Conservation (phyloP, 2,329 filamentous ascomycete genomes). For the Colletotrichum spinosum region DNA sequence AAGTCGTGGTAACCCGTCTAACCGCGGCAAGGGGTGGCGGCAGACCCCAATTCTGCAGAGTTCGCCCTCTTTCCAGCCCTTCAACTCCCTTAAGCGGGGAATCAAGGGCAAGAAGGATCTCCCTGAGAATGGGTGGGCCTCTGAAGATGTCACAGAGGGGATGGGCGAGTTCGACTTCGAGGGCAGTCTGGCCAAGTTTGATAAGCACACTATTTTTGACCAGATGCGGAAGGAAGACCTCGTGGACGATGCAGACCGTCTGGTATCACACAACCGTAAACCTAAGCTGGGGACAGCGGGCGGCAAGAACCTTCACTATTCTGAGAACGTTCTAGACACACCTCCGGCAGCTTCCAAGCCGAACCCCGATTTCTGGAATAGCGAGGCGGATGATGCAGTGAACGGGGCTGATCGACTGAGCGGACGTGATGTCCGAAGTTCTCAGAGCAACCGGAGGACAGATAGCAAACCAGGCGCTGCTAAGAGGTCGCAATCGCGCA, state of each 20-base stretch:
- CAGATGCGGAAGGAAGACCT: slow-evolving; percentile 91
- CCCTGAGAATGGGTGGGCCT: slow-evolving; percentile 87
- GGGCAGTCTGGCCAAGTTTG: slow-evolving; percentile 90
- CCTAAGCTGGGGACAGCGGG: slow-evolving; percentile 77
- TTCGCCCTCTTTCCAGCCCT: slow-evolving; percentile 72
- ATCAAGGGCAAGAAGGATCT: slow-evolving; percentile 55
- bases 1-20: slow-evolving; percentile 24
- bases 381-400: slow-evolving; percentile 74
- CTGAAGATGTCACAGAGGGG: slow-evolving; percentile 95
- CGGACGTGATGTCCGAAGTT: slow-evolving; percentile 63
- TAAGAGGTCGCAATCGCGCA: slow-evolving; percentile 67
- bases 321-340: slow-evolving; percentile 88
- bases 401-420: slow-evolving; percentile 60
- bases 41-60: slow-evolving; percentile 71
- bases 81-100: slow-evolving; percentile 68
- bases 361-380: slow-evolving; percentile 75
- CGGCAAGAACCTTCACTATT: slow-evolving; percentile 91
- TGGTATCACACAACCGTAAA: slow-evolving; percentile 87
- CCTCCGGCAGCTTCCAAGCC: slow-evolving; percentile 54
- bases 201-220: slow-evolving; percentile 91
- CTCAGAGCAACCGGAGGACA: slow-evolving; percentile 61
- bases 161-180: slow-evolving; percentile 96
- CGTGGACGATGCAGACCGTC: slow-evolving; percentile 88
- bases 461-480: slow-evolving; percentile 64
- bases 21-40: slow-evolving; percentile 66